Base-by-base conservation (phyloP, 805 yeast genomes). In the Metschnikowia kunwiensis region DNA sequence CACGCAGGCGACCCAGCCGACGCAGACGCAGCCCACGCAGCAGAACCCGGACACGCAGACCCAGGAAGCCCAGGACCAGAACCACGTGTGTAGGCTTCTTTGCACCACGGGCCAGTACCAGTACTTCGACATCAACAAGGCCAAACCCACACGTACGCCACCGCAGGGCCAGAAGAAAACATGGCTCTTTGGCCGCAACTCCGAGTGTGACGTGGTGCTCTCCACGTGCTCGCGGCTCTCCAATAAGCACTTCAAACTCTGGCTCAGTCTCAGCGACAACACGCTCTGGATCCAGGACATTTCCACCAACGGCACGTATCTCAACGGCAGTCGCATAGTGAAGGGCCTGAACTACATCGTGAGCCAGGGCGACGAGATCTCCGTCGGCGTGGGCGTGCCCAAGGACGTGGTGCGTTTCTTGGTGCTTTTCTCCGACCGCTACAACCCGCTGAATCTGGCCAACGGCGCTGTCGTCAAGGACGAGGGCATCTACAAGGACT, bases 241-340 rank as follows among this genome's bases (percentile, higher is more conserved):
- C 34, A 86, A 84, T 51, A 66, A 70, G 37, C 97, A 89, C 62
- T 76, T 75, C 65, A 70, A 72, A 55, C 65, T 89, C 5, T 78
- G 88, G 82, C 69, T 81, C 47, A 80, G 80, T 29, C 65, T 72
- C 28, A 72, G 72, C 32, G 76, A 74, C 44, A 73, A 70, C 36
- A 67, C 76, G 9, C 43, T 76, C 30, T 75, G 81, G 81, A 68
- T 80, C 38, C 78, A 75, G 55, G 97, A 89, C 58, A 60, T 71
- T 2, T 84, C 95, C 1, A 91, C 97, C 2, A 93, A 93, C 63
- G 98, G 98, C 6, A 93, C 98, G 0, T 83, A 78, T 69, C 63
- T 91, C 31, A 93, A 91, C 63, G 80, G 81, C 21, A 72, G 72
- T 24, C 70, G 86, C 34, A 60, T 91, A 13, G 86, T 80, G 16